Conservation (phyloP, 2,329 filamentous ascomycete genomes). For the Aspergillus fructus region DNA sequence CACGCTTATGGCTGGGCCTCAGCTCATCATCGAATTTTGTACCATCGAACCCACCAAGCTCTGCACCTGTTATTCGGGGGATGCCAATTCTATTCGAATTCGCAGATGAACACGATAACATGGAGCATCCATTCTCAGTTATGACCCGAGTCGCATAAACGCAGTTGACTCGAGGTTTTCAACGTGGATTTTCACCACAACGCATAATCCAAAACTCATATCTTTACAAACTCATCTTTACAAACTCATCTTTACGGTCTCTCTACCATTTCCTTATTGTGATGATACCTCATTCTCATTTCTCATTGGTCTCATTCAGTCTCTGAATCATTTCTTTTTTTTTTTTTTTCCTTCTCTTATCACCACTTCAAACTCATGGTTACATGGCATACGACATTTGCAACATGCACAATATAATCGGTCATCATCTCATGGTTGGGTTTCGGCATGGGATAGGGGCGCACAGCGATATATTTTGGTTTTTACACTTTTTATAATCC, state of each 20-base stretch:
- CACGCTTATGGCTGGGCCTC: slow-evolving; percentile 12
- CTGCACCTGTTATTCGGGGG: not conserved
- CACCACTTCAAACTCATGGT: slow-evolving; percentile 3
- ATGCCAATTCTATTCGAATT: not conserved
- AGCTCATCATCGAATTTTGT: slow-evolving; percentile 14
- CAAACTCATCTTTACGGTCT: slow-evolving; percentile 4
- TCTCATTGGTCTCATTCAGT: not conserved
- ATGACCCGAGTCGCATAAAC: slow-evolving; percentile 1
- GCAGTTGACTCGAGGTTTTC: not conserved
- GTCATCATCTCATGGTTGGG: slow-evolving; percentile 15
- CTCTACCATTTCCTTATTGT: slow-evolving; percentile 5
- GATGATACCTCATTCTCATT: slow-evolving; percentile 6
- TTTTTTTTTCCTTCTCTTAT: not conserved
- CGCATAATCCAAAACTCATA: not conserved
- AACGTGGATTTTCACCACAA: not conserved
- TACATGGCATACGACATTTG: slow-evolving; percentile 7
- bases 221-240: slow-evolving; percentile 6
- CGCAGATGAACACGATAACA: slow-evolving; percentile 2
- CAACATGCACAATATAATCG: slow-evolving; percentile 11
- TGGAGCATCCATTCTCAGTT: not conserved
- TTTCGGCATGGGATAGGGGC: slow-evolving; percentile 15
- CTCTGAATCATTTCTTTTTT: not conserved
- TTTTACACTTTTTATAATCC: slow-evolving; percentile 15
- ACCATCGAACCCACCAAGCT: slow-evolving; percentile 11
- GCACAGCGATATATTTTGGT: slow-evolving; percentile 8